A percentile compares a stretch with the other conserved stretches of the same genome.
Conservation (phyloP, 2,329 filamentous ascomycete genomes). For the Fusarium foetens region DNA sequence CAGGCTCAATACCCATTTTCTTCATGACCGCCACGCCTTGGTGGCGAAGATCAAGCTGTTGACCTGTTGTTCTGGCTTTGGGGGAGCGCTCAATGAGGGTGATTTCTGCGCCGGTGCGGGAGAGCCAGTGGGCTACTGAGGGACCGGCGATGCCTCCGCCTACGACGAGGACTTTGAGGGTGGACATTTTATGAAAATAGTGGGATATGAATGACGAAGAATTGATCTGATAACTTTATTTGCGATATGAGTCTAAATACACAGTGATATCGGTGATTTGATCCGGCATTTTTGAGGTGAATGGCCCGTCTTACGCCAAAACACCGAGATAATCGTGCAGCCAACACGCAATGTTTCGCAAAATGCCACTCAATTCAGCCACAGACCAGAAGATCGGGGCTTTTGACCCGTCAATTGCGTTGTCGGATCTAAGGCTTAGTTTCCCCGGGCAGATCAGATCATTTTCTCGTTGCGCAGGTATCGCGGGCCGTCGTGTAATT, state of each 20-base stretch:
- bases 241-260: neutral
- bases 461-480: neutral
- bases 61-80: neutral
- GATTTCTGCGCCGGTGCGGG: slow-evolving; percentile 18
- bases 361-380: neutral
- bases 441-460: neutral
- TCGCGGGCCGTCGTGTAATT: neutral
- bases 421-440: neutral
- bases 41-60: slow-evolving; percentile 16
- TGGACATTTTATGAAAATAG: neutral
- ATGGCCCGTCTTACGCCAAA: neutral
- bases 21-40: slow-evolving; percentile 18
- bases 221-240: neutral
- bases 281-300: neutral
- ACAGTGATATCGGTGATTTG: neutral
- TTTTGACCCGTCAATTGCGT: neutral
- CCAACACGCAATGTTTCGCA: neutral
- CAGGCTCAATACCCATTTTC: slow-evolving; percentile 23
- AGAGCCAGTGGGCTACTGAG: slow-evolving; percentile 27
- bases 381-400: neutral
- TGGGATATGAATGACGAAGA: neutral
- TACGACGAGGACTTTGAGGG: slow-evolving; percentile 26
- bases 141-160: slow-evolving; percentile 34
- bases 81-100: slow-evolving; percentile 23
- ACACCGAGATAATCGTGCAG: neutral